Conservation (phyloP, 306 rosid genomes). For the Prinsepia uniflora region DNA sequence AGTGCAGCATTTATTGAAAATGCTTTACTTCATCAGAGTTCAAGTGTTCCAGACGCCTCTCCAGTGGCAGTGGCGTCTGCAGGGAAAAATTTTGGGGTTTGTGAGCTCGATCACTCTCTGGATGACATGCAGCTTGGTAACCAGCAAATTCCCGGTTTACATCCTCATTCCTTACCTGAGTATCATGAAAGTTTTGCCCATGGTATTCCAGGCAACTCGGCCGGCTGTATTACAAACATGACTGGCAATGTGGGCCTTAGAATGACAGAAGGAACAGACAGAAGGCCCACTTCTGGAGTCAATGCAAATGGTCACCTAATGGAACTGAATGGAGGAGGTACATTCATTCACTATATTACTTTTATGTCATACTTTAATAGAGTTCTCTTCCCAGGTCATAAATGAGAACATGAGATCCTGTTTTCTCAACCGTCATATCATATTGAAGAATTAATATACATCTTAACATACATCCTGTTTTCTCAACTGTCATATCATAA, state of each 20-base stretch:
- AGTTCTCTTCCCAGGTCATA: neutral
- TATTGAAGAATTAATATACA: too few relatives aligned
- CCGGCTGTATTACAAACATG: conserved; percentile 38
- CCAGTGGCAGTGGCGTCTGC: conserved; percentile 43
- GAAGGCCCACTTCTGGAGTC: conserved; percentile 47
- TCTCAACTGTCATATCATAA: too few relatives aligned
- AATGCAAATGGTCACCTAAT: conserved; percentile 44
- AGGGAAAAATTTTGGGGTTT: conserved; percentile 34
- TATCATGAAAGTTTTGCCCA: conserved; percentile 50
- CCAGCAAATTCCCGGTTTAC: conserved; percentile 44
- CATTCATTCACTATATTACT: conserved; percentile 12
- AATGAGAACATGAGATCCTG: too few relatives aligned
- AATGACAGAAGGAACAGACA: conserved; percentile 44
- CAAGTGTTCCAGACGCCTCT: conserved; percentile 42
- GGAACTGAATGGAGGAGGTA: conserved; percentile 68
- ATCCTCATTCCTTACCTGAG: conserved; percentile 76
- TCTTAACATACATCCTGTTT: too few relatives aligned
- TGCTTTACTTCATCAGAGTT: conserved; percentile 39
- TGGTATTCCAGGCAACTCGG: conserved; percentile 43
- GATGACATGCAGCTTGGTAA: conserved; percentile 42
- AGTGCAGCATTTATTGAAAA: conserved; percentile 39
- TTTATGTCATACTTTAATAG: neutral
- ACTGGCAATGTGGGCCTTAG: conserved; percentile 48
- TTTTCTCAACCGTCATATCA: too few relatives aligned
- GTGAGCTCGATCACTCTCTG: conserved; percentile 37